Evolutionary conservation across 1,139 yeast species (phyloP).

Genomic region (Kodamaea sp.): DNA sequence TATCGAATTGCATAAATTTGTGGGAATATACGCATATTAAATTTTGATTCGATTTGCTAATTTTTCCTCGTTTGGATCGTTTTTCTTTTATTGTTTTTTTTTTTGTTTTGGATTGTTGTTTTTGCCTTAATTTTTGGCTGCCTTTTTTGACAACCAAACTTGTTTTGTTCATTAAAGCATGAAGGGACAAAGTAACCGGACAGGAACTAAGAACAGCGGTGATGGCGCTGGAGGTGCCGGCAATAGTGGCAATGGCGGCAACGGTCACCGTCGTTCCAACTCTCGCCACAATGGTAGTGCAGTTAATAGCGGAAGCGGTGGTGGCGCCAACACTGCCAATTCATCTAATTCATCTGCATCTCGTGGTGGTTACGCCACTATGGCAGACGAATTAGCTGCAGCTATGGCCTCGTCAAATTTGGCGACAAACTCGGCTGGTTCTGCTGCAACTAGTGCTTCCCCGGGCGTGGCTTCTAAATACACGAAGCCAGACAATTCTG

Average conservation of each 20-base stretch:
- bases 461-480: slow-evolving; percentile 1
- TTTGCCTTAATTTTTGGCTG: too few relatives aligned
- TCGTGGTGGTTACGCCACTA: slow-evolving; percentile 6
- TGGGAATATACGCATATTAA: too few relatives aligned
- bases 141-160: too few relatives aligned
- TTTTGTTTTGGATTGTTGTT: too few relatives aligned
- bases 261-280: slow-evolving; percentile 28
- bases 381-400: slow-evolving; percentile 20
- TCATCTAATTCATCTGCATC: slow-evolving; percentile 6
- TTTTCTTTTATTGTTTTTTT: too few relatives aligned
- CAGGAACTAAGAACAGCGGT: slow-evolving; percentile 14
- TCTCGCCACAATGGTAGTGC: slow-evolving; percentile 14
- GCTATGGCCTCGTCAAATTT: slow-evolving; percentile 1
- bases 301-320: not conserved
- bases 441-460: not conserved
- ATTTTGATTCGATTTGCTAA: too few relatives aligned
- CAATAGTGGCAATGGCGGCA: slow-evolving; percentile 1
- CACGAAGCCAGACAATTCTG: slow-evolving; percentile 1
- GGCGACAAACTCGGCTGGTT: slow-evolving; percentile 7
- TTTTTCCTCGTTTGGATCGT: too few relatives aligned
- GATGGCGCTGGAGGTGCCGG: slow-evolving; percentile 3
- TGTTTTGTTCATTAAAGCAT: slow-evolving; percentile 8
- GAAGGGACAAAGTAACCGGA: slow-evolving; percentile 25
- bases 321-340: slow-evolving; percentile 11
- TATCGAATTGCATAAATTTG: too few relatives aligned